Conservation (phyloP, 208 protist species). For the Crithidia thermophila region DNA sequence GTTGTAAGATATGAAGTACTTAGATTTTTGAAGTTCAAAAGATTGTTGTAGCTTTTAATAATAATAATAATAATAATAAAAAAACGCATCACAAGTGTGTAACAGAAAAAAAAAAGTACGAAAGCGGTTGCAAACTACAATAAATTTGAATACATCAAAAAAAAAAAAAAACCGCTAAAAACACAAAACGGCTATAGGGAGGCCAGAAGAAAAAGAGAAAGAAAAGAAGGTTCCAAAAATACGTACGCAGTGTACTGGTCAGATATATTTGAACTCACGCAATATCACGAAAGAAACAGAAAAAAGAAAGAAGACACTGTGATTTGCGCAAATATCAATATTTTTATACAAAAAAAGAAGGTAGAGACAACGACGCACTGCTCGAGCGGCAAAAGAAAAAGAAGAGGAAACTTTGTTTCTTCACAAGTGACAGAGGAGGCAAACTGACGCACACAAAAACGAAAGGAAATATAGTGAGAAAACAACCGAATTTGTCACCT, state of each 20-base stretch:
- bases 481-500: background rate
- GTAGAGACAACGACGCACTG: background rate
- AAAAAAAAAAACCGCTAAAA: background rate
- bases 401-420: background rate
- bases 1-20: too few relatives aligned
- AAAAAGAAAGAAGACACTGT: too few relatives aligned
- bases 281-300: too few relatives aligned
- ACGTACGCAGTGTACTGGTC: too few relatives aligned
- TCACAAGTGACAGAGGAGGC: background rate
- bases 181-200: too few relatives aligned
- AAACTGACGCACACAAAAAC: background rate
- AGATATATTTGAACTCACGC: too few relatives aligned
- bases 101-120: background rate
- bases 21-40: too few relatives aligned
- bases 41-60: too few relatives aligned
- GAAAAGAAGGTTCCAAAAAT: background rate
- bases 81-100: too few relatives aligned
- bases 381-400: conserved; percentile 5
- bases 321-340: too few relatives aligned
- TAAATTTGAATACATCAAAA: background rate
- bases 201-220: too few relatives aligned
- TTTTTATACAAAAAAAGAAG: background rate
- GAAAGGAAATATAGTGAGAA: background rate
- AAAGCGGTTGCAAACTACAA: background rate
- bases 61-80: too few relatives aligned